Percentiles rank a stretch among this genome's conserved stretches.
Conservation (phyloP, 2,329 filamentous ascomycete genomes). For the Nemania serpens region DNA sequence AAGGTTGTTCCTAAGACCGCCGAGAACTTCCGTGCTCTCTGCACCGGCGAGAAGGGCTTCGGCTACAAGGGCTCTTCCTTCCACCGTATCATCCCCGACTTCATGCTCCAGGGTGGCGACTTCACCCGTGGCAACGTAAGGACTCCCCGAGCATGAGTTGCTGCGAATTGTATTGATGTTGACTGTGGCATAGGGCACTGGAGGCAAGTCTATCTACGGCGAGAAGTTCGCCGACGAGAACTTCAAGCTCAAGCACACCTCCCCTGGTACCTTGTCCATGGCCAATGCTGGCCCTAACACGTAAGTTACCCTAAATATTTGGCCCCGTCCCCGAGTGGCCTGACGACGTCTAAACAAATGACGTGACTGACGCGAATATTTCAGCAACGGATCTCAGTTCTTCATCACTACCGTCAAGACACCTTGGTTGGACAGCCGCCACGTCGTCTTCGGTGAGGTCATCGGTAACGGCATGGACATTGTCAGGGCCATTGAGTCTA, state of each 20-base stretch:
- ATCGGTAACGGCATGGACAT: slow-evolving; percentile 53
- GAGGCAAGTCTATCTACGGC: slow-evolving; percentile 92
- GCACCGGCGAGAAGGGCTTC: slow-evolving; percentile 79
- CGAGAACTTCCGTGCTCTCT: slow-evolving; percentile 83
- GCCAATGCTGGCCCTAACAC: slow-evolving; percentile 96
- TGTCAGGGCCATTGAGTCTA: slow-evolving; percentile 66
- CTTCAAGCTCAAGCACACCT: slow-evolving; percentile 75
- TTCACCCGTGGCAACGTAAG: slow-evolving; percentile 90
- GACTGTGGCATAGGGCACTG: slow-evolving; percentile 68
- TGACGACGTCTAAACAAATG: background rate
- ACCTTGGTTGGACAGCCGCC: slow-evolving; percentile 80
- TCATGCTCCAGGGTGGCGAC: slow-evolving; percentile 97
- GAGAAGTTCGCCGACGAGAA: slow-evolving; percentile 96
- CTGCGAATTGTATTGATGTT: background rate
- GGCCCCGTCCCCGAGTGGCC: background rate
- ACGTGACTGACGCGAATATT: slow-evolving; percentile 27
- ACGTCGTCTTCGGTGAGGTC: slow-evolving; percentile 85
- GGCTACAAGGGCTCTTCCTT: slow-evolving; percentile 84
- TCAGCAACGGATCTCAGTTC: slow-evolving; percentile 96
- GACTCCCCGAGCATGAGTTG: slow-evolving; percentile 28
- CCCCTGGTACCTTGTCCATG: slow-evolving; percentile 86
- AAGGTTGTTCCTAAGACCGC: slow-evolving; percentile 86
- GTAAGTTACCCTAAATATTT: slow-evolving; percentile 49
- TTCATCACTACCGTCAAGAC: slow-evolving; percentile 95
- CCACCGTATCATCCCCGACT: slow-evolving; percentile 90